Evolutionary conservation across 176 grass and related monocot genomes (phyloP).

Genomic region (Eragrostis curvula): DNA sequence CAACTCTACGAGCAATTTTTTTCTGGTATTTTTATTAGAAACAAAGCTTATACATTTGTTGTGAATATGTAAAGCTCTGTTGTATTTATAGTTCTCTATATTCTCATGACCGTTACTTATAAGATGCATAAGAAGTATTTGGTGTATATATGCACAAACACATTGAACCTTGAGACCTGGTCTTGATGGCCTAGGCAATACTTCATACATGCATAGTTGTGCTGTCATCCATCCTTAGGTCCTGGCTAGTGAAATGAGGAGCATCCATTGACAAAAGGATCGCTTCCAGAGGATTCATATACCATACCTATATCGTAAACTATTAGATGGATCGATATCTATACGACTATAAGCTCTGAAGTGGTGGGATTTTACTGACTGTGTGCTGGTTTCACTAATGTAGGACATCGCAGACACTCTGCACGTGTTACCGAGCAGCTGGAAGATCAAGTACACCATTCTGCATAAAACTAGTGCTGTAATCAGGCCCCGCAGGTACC

Average conservation of each 20-base stretch:
- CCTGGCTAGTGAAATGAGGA: too few relatives aligned
- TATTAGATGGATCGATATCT: neutral
- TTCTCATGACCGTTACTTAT: neutral
- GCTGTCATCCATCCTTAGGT: too few relatives aligned
- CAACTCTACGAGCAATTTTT: conserved; percentile 32
- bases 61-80: neutral
- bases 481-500: conserved; percentile 52
- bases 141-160: too few relatives aligned
- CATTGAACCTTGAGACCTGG: neutral
- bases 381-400: neutral
- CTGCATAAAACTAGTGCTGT: conserved; percentile 55
- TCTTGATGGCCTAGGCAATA: too few relatives aligned
- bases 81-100: neutral
- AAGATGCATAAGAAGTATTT: too few relatives aligned
- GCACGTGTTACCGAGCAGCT: conserved; percentile 37
- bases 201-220: too few relatives aligned
- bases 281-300: too few relatives aligned
- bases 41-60: neutral
- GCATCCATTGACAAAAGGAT: too few relatives aligned
- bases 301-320: neutral
- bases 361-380: neutral
- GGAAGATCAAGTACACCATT: conserved; percentile 37
- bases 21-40: neutral
- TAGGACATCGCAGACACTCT: conserved; percentile 44
- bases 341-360: neutral